Conservation (phyloP, 2,329 filamentous ascomycete genomes). For the Diaporthe humulicola region DNA sequence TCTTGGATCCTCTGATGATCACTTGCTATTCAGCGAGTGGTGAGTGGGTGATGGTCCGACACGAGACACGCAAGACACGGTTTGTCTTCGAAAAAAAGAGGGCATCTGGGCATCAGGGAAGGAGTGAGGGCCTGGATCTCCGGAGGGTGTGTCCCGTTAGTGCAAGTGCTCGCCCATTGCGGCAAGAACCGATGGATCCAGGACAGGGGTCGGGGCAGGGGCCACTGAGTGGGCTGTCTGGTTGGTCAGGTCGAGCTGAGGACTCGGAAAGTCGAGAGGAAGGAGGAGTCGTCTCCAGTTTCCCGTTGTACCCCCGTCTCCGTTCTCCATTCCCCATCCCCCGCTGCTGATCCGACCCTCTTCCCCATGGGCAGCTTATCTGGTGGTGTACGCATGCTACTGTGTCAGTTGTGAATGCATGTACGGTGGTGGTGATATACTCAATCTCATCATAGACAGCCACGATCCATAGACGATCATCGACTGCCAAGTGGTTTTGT, state of each 20-base stretch:
- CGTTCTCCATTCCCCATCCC: background rate
- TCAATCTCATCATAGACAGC: background rate
- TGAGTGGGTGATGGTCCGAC: background rate
- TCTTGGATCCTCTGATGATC: slow-evolving; percentile 11
- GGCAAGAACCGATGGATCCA: slow-evolving; percentile 21
- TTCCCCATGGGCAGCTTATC: slow-evolving; percentile 25
- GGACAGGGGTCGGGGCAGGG: background rate
- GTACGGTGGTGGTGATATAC: background rate
- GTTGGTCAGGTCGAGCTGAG: background rate
- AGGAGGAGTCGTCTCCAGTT: background rate
- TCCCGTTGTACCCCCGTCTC: background rate
- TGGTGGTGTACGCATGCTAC: background rate
- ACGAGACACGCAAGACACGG: background rate
- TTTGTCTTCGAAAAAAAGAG: background rate
- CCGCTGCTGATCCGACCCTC: background rate
- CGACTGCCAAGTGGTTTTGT: background rate
- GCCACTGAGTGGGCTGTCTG: background rate
- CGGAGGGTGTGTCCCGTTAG: slow-evolving; percentile 31
- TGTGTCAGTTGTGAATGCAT: background rate
- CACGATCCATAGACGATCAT: background rate
- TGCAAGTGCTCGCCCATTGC: slow-evolving; percentile 21
- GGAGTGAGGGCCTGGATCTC: slow-evolving; percentile 19
- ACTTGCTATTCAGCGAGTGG: background rate
- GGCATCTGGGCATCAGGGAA: background rate
- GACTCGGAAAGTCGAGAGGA: background rate